Evolutionary conservation across 2,329 filamentous ascomycete genomes (phyloP).

Genomic region (Chalara sp.): DNA sequence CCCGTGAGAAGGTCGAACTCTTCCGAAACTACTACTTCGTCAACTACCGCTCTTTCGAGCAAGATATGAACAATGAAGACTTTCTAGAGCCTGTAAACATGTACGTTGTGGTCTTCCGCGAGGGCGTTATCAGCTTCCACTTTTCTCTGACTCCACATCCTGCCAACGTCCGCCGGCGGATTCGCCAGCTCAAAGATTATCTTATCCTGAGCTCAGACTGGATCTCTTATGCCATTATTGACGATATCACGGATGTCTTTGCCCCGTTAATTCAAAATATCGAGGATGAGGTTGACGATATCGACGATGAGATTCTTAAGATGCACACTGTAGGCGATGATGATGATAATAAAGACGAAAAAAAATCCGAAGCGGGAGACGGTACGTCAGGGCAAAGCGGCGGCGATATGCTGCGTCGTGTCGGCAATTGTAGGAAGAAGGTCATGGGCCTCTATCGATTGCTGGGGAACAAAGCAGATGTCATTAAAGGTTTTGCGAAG

Average conservation of each 20-base stretch:
- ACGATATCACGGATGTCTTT: constrained; percentile 97
- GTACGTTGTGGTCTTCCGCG: constrained; percentile 94
- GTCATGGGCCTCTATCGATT: constrained; percentile 94
- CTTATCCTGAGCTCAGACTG: constrained; percentile 89
- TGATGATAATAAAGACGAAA: constrained; percentile 36
- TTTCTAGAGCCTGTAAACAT: constrained; percentile 95
- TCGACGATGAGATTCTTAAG: constrained; percentile 83
- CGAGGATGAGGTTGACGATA: constrained; percentile 94
- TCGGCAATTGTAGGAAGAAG: constrained; percentile 92
- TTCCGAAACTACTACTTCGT: constrained; percentile 99
- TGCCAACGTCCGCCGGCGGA: constrained; percentile 87
- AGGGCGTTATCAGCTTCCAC: constrained; percentile 93
- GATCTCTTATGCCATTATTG: constrained; percentile 97
- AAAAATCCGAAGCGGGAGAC: constrained; percentile 38
- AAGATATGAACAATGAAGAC: constrained; percentile 81
- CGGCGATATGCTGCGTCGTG: constrained; percentile 82
- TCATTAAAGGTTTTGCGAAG: constrained; percentile 98
- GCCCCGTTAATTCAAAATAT: constrained; percentile 87
- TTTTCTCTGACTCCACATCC: constrained; percentile 95
- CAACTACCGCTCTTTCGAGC: constrained; percentile 96
- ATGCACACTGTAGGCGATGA: constrained; percentile 56
- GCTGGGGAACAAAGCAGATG: constrained; percentile 94
- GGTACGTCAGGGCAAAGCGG: constrained; percentile 37
- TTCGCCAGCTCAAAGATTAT: constrained; percentile 91
- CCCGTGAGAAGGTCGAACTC: constrained; percentile 94